Base-by-base conservation (phyloP, 208 protist genomes). In the Crithidia expoeki region DNA sequence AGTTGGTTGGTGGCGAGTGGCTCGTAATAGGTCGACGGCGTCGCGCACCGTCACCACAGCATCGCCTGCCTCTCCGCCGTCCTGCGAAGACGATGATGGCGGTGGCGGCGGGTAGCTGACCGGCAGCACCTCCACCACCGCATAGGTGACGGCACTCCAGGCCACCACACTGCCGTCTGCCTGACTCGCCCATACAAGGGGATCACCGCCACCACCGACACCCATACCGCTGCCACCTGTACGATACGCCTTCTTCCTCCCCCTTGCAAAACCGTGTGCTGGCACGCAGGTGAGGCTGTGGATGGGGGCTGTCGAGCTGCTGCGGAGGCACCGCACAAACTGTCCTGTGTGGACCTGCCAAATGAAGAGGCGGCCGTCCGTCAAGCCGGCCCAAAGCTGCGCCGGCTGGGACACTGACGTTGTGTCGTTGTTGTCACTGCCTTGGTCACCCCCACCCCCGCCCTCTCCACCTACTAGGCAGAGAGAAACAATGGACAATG, bases 341-440 rank as follows among this genome's bases (percentile, higher is more conserved):
- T 52, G 46, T 0, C 58, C 61, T 9, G 63, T 82, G 21, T 57
- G 28, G 14, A 67, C 72, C 19, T 81, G 53, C 82, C 82, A 87
- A 27, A 84, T 66, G n/a, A 79, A 53, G 19, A 87, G 63, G 2
- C 68, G 68, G 2, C 78, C 82, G 36, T 65, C 58, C 19, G 55
- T 32, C 11, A 78, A 84, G 34, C 82, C 78, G 28, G 78, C 78
- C 82, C 82, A 87, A 5, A 87, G 53, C 58, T 70, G 62, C 16
- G 36, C 61, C 0, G 55, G 44, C n/a, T 28, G 21, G 34, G 21
- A 11, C 4, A 33, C 21, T 21, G 38, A 11, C 19, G 55, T 23
- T 7, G 17, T 27, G 40, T 14, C 28, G 30, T 50, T 21, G 46
- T 21, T 30, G 19, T 10, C 36, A 2, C 58, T 19, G n/a, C 19